Conservation (phyloP, 805 yeast genomes). For the Metschnikowia lachancei region DNA sequence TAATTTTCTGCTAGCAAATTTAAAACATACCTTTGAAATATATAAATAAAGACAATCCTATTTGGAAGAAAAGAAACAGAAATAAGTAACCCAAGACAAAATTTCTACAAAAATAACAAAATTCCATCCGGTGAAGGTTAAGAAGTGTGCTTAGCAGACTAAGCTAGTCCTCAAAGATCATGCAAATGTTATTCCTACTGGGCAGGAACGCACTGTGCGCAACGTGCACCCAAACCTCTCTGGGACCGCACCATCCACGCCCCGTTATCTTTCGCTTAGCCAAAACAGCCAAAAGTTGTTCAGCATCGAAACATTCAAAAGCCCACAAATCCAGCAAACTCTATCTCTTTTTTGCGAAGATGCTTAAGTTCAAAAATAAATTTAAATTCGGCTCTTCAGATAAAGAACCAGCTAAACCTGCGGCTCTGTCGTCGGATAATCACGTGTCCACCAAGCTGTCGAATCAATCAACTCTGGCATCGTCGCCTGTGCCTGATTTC, state of each 20-base stretch:
- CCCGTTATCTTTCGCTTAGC: background rate
- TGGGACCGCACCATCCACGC: background rate
- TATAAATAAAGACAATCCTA: too few species aligned
- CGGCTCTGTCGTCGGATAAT: background rate
- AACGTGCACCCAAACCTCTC: constrained; percentile 1
- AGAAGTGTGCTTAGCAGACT: too few species aligned
- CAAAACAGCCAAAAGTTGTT: background rate
- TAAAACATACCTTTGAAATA: too few species aligned
- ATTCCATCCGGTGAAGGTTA: too few species aligned
- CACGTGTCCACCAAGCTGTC: constrained; percentile 3
- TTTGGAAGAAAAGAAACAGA: too few species aligned
- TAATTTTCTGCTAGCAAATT: too few species aligned
- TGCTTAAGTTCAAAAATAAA: constrained; percentile 34
- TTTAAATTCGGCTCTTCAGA: constrained; percentile 27
- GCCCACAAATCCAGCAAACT: too few species aligned
- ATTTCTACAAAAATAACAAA: too few species aligned
- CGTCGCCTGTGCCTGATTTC: constrained; percentile 13
- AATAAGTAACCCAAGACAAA: too few species aligned
- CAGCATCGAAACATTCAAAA: too few species aligned
- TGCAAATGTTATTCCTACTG: background rate
- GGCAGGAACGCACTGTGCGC: background rate
- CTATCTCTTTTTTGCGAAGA: background rate
- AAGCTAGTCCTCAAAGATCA: background rate
- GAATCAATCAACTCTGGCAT: constrained; percentile 7
- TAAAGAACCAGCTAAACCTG: constrained; percentile 13